Base-by-base conservation (phyloP, 1,139 yeast species). In the Kurtzmaniella quercitrusa region DNA sequence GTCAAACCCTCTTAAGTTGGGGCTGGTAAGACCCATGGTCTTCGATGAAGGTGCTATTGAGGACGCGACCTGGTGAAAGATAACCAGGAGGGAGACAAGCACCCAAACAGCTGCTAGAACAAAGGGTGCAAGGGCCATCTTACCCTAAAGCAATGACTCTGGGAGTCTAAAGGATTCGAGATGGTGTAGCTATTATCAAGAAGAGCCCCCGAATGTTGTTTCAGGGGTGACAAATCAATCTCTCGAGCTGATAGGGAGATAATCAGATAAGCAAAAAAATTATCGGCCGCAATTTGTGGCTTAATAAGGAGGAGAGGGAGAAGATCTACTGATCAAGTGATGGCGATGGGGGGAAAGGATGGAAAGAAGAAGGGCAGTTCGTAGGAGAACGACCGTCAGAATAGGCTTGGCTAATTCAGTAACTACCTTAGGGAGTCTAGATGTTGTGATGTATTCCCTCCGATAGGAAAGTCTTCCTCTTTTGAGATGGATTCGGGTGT, bases 1-100 rank as follows among this genome's bases (percentile, higher is more conserved):
- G 39, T 68, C 70, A 29, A 50, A 47, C 43, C 40, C 38, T 18
- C 37, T 10, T 23, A 23, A 14, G 8, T 29, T 10, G 9, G 37
- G 25, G 37, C 27, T 29, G 21, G 18, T n/a, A 16, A 23, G 16
- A 27, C 12, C 27, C 29, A 31, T 39, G 12, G 16, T 8, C 5
- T 10, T 17, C 14, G 36, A 29, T 17, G 25, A 7, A 17, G 15
- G 33, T 3, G 40, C 40, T 25, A 29, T 12, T 3, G 40, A 17
- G 7, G 23, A 14, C 15, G 21, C 17, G 34, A 17, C 40, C 31
- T 23, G 31, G 15, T 27, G 40, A 6, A 25, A 3, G 17, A 29
- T 29, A 12, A 18, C 40, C 31, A 29, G 34, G 21, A 21, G 3
- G n/a, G 19, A 15, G 23, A 23, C 6, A 9, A 23, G 6, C 11